Evolutionary conservation across 2,329 filamentous ascomycete genomes (phyloP).

Genomic region (Fusarium coicis): DNA sequence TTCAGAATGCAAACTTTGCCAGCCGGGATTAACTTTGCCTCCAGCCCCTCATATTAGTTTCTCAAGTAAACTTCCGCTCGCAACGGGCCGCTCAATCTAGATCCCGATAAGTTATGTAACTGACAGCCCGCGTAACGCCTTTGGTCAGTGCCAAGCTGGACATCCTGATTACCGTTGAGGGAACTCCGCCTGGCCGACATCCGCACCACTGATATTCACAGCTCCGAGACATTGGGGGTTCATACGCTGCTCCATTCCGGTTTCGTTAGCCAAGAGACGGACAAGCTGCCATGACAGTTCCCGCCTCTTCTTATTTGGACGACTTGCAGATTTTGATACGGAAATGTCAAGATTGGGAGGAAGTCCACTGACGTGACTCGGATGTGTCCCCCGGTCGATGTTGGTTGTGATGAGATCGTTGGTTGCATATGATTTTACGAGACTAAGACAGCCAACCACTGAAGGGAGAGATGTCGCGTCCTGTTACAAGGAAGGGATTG

Average conservation of each 20-base stretch:
- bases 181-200: neutral
- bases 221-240: neutral
- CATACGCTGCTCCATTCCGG: neutral
- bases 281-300: neutral
- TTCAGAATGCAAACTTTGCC: neutral
- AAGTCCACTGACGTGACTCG: neutral
- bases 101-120: neutral
- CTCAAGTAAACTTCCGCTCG: neutral
- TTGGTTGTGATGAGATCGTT: neutral
- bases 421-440: neutral
- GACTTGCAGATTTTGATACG: neutral
- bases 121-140: neutral
- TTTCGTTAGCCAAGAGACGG: neutral
- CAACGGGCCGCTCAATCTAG: slow-evolving; percentile 20
- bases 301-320: neutral
- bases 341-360: neutral
- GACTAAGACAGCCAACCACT: neutral
- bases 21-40: neutral
- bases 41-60: neutral
- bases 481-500: neutral
- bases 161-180: neutral
- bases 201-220: neutral
- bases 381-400: neutral
- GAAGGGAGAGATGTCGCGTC: neutral
- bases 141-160: neutral